Conservation (phyloP, 1,284 basidiomycete genomes). For the Prillingera fragicola region DNA sequence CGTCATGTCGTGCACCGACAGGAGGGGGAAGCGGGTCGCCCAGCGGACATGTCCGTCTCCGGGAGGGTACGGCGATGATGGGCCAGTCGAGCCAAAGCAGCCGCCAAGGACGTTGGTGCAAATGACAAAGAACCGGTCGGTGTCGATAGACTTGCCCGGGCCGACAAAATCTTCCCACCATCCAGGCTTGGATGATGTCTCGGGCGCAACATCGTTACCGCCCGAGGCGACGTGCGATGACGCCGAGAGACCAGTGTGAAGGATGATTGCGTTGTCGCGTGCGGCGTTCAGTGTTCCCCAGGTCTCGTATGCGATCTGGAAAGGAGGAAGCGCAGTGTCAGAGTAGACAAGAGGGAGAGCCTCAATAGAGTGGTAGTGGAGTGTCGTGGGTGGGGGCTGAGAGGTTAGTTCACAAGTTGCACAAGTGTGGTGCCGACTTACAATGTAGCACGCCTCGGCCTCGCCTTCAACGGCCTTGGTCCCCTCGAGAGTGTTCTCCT, state of each 20-base stretch:
- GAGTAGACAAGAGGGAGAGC: slow-evolving; percentile 72
- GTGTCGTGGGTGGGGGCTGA: slow-evolving; percentile 45
- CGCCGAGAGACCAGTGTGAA: slow-evolving; percentile 93
- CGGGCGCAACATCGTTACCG: slow-evolving; percentile 63
- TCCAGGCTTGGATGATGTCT: slow-evolving; percentile 52
- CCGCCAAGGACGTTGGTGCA: slow-evolving; percentile 97
- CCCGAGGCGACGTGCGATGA: slow-evolving; percentile 92
- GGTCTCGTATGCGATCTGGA: slow-evolving; percentile 82
- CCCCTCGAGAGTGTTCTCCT: slow-evolving; percentile 25
- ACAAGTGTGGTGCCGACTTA: slow-evolving; percentile 21
- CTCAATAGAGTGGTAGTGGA: slow-evolving; percentile 56
- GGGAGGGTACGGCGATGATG: slow-evolving; percentile 60
- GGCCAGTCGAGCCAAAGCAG: slow-evolving; percentile 95
- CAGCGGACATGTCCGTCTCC: slow-evolving; percentile 62
- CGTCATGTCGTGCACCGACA: slow-evolving; percentile 94
- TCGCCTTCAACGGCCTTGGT: slow-evolving; percentile 31
- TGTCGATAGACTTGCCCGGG: slow-evolving; percentile 88
- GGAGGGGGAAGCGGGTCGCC: slow-evolving; percentile 83
- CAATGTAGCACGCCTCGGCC: slow-evolving; percentile 48
- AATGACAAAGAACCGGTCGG: slow-evolving; percentile 84
- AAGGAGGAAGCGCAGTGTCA: slow-evolving; percentile 62
- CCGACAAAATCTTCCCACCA: slow-evolving; percentile 99
- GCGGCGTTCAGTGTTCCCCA: slow-evolving; percentile 82
- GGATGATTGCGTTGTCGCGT: slow-evolving; percentile 85
- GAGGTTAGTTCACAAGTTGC: background rate